Conservation (phyloP, 2,329 filamentous ascomycete genomes). For the Fusarium equiseti region DNA sequence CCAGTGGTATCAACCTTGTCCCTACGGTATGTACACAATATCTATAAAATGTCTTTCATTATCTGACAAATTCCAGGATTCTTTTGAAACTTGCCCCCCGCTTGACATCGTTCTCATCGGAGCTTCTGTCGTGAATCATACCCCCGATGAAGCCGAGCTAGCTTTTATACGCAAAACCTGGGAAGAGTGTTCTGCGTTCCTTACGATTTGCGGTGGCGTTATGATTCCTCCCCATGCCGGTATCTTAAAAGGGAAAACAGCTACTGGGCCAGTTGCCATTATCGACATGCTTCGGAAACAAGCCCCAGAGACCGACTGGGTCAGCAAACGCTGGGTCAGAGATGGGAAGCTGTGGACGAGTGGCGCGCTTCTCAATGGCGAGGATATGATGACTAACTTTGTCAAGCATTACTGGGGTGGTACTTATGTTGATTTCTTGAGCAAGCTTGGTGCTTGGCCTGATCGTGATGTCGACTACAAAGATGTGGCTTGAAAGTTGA, state of each 20-base stretch:
- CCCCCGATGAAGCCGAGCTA: conserved; percentile 50
- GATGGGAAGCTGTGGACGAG: conserved; percentile 56
- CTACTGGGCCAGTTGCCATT: conserved; percentile 52
- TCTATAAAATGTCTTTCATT: accelerated
- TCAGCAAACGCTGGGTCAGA: conserved; percentile 53
- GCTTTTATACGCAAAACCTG: conserved; percentile 54
- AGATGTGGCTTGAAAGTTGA: conserved; percentile 32
- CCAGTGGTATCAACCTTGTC: conserved; percentile 45
- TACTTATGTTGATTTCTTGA: conserved; percentile 35
- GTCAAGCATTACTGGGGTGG: conserved; percentile 48
- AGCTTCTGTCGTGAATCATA: conserved; percentile 49
- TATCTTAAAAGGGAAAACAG: conserved; percentile 54
- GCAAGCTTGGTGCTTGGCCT: conserved; percentile 45
- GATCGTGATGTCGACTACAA: conserved; percentile 51
- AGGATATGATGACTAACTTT: conserved; percentile 52
- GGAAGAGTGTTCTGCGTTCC: conserved; percentile 53
- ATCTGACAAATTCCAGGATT: conserved; percentile 47
- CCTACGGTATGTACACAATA: conserved; percentile 44
- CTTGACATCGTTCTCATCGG: conserved; percentile 59
- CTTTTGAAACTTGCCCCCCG: conserved; percentile 54
- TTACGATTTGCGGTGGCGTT: conserved; percentile 56
- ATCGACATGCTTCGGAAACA: conserved; percentile 45
- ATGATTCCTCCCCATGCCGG: conserved; percentile 51
- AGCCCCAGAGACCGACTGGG: conserved; percentile 52
- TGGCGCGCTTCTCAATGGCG: conserved; percentile 52